These are phyloP conservation scores for Ciborinia camelliae DNA, from an alignment of 2,329 filamentous ascomycete genomes.

Conservation along the genomic window DNA sequence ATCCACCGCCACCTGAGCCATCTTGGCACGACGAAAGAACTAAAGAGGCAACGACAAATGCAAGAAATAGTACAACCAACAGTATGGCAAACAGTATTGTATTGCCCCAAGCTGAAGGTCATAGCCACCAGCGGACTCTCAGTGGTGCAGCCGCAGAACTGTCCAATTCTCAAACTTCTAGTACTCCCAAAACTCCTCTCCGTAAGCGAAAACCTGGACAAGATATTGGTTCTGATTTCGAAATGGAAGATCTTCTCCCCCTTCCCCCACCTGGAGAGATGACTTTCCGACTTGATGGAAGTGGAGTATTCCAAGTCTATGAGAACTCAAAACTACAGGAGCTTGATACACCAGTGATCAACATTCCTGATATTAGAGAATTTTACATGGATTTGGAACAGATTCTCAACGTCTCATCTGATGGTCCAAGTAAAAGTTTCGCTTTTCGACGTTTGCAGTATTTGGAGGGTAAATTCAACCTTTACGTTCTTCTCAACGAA, in stretches of 20 bases:
- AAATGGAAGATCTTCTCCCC: conserved; percentile 72
- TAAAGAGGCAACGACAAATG: conserved; percentile 24
- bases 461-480: conserved; percentile 93
- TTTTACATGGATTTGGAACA: conserved; percentile 94
- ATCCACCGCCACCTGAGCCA: conserved; percentile 86
- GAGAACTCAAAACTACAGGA: conserved; percentile 62
- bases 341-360: conserved; percentile 66
- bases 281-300: conserved; percentile 75
- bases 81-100: conserved; percentile 42
- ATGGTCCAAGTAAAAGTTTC: conserved; percentile 95
- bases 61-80: conserved; percentile 46
- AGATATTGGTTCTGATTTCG: conserved; percentile 89
- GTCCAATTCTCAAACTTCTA: conserved; percentile 33
- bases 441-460: conserved; percentile 93
- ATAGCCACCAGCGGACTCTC: conserved; percentile 21
- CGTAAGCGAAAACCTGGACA: conserved; percentile 80
- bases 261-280: conserved; percentile 66
- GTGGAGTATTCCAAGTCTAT: conserved; percentile 90
- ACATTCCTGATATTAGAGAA: conserved; percentile 88
- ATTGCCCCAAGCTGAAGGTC: conserved; percentile 34
- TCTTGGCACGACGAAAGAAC: conserved; percentile 66
- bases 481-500: conserved; percentile 90
- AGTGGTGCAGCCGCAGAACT: conserved; percentile 1
- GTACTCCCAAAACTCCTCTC: conserved; percentile 45
- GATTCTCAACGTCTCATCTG: conserved; percentile 83